Evolutionary conservation across 2,329 filamentous ascomycete species (phyloP), one percentile per base, ranked within the genome.

Genomic region (Mycosphaerella sp.): DNA sequence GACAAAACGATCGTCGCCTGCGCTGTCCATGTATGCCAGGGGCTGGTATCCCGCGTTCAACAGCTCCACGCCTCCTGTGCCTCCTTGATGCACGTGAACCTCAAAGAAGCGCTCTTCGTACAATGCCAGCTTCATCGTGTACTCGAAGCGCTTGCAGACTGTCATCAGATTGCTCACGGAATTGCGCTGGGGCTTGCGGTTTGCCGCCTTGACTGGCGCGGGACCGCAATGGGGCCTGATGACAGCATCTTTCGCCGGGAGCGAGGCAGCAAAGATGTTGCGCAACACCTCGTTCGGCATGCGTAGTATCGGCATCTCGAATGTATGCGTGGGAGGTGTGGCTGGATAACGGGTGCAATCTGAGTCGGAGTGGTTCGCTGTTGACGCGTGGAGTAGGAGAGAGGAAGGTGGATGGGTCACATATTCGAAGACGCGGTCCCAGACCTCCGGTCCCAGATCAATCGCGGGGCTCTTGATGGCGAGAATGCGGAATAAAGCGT

Each of bases 31-130:
- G 49, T 65, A 68, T 32, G 67, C 66, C 1, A 69, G 59, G 6
- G 60, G 63, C 54, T 69, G 66, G 36, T 64, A 60, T 9, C 67
- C 66, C 12, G 59, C 48, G 45, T 69, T 53, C 17, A 67, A 56
- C 44, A 68, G 63, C 46, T 69, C 67, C 51, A 68, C 58, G 17
- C 67, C 66, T 8, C 64, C 65, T 11, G 45, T 39, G 26, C 63
- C 48, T 17, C 64, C 65, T 46, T 64, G 61, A 42, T 68, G 64
- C 6, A 67, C 61, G 49, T 68, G 66, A 31, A 67, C 55, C 48
- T 57, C 55, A 56, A 66, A 67, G 14, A 46, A 50, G 52, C 63
- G 64, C 56, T 69, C 66, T 36, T 65, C 57, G 45, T 68, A 69
- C 4, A 67, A n/a, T 17, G 50, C 44, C 6, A 48, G 36, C 4